Evolutionary conservation across 176 grass and related monocot species (phyloP).

Genomic region (Avena eriantha): DNA sequence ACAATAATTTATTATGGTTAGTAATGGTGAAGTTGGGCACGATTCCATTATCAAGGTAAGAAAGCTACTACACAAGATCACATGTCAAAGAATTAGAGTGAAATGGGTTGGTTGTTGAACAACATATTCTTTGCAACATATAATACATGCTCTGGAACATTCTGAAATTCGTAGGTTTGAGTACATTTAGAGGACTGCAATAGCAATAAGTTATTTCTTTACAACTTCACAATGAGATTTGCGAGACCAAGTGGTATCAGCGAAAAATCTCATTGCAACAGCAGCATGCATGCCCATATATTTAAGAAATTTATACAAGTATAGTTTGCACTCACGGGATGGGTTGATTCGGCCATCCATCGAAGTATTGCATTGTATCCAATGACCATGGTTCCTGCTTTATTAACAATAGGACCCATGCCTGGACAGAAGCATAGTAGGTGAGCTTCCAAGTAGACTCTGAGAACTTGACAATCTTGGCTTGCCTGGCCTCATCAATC

Average conservation of each 20-base stretch:
- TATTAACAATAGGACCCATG: slow-evolving; percentile 86
- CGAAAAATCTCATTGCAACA: background rate
- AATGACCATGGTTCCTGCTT: slow-evolving; percentile 87
- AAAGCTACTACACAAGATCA: slow-evolving; percentile 36
- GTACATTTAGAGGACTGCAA: background rate
- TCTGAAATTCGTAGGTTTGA: background rate
- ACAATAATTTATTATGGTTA: slow-evolving; percentile 30
- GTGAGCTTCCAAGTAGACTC: slow-evolving; percentile 99
- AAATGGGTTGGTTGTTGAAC: slow-evolving; percentile 10
- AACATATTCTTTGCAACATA: slow-evolving; percentile 9
- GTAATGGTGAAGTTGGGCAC: slow-evolving; percentile 2
- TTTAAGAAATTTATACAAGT: slow-evolving; percentile 1
- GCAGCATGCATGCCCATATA: background rate
- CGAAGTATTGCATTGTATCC: slow-evolving; percentile 78
- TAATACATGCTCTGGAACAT: slow-evolving; percentile 29
- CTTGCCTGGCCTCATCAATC: slow-evolving; percentile 64
- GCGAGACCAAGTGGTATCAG: background rate
- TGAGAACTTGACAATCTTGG: slow-evolving; percentile 87
- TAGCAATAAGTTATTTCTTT: background rate
- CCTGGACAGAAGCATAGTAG: slow-evolving; percentile 85
- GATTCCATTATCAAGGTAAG: slow-evolving; percentile 10
- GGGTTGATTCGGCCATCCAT: slow-evolving; percentile 84
- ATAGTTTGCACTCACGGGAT: slow-evolving; percentile 60
- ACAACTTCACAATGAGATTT: slow-evolving; percentile 25
- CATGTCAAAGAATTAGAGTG: background rate